Percentiles rank a stretch among this genome's conserved stretches.
phyloP scores from a whole-genome alignment of 164 flowering plant genomes.

The Chloranthus sessilifolius region DNA sequence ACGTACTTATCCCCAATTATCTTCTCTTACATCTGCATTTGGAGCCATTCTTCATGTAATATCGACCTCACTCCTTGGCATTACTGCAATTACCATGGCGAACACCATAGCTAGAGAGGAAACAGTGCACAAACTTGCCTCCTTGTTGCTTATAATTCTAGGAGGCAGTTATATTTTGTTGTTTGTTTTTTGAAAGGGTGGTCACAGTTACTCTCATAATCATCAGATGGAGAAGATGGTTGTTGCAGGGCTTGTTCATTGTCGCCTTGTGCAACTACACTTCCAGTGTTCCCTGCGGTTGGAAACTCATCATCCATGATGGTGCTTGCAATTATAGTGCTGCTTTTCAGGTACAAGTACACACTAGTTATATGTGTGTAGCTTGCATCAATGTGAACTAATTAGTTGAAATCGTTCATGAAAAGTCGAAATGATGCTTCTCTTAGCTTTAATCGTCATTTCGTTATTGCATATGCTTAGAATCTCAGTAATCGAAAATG shows the following conservation, averaged over 20 bases:
- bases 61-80: conserved; percentile 91
- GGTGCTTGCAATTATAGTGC: conserved; percentile 93
- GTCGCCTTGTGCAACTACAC: conserved; percentile 99
- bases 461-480: too few species aligned
- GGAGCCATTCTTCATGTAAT: conserved; percentile 95
- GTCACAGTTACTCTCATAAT: conserved; percentile 88
- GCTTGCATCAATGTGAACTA: too few species aligned
- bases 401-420: too few species aligned
- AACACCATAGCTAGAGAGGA: conserved; percentile 98
- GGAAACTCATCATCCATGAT: conserved; percentile 96
- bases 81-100: conserved; percentile 92
- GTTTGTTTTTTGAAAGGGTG: conserved; percentile 78
- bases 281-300: conserved; percentile 98
- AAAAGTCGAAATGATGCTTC: too few species aligned
- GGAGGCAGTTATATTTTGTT: conserved; percentile 79
- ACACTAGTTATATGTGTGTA: too few species aligned
- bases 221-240: conserved; percentile 99
- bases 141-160: conserved; percentile 77
- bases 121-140: conserved; percentile 95
- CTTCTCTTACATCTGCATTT: conserved; percentile 73
- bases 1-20: background rate
- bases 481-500: too few species aligned
- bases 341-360: conserved; percentile 69
- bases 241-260: conserved; percentile 90
- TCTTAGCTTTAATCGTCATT: too few species aligned